These are phyloP conservation scores for Rhodotorula sp. DNA, from an alignment of 1,284 basidiomycete species.

Conservation along the genomic window DNA sequence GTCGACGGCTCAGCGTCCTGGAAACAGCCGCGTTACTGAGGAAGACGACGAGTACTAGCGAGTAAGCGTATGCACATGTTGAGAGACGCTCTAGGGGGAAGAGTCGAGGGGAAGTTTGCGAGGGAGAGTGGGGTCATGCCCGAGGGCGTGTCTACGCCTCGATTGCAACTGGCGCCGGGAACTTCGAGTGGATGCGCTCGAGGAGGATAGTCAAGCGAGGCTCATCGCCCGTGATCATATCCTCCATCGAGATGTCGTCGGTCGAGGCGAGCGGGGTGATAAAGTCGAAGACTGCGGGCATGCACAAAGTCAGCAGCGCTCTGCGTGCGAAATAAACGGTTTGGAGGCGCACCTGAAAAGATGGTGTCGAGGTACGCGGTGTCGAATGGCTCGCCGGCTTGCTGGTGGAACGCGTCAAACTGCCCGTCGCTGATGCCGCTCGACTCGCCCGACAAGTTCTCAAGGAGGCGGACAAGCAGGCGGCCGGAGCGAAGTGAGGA, in stretches of 20 bases:
- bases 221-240: constrained; percentile 72
- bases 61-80: no score
- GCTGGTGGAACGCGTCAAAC: constrained; percentile 35
- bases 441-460: constrained; percentile 46
- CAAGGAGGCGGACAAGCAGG: constrained; percentile 52
- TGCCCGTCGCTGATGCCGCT: constrained; percentile 37
- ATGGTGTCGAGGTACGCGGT: constrained; percentile 68
- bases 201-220: constrained; percentile 75
- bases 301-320: constrained; percentile 68
- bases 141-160: background rate
- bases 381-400: constrained; percentile 30
- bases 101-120: background rate
- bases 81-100: no score
- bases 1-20: no score
- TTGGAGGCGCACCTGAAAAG: constrained; percentile 60
- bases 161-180: background rate
- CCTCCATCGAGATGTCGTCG: constrained; percentile 84
- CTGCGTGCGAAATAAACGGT: constrained; percentile 53
- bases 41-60: no score
- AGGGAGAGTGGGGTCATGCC: background rate
- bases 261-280: constrained; percentile 48
- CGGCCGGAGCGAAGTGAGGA: constrained; percentile 57
- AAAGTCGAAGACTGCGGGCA: constrained; percentile 29
- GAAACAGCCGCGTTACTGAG: no score
- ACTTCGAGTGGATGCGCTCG: constrained; percentile 53